A percentile compares a stretch with the other conserved stretches of the same genome.
These are phyloP conservation scores for Metschnikowia aberdeeniae DNA, from an alignment of 805 yeast species.

Conservation along the genomic window DNA sequence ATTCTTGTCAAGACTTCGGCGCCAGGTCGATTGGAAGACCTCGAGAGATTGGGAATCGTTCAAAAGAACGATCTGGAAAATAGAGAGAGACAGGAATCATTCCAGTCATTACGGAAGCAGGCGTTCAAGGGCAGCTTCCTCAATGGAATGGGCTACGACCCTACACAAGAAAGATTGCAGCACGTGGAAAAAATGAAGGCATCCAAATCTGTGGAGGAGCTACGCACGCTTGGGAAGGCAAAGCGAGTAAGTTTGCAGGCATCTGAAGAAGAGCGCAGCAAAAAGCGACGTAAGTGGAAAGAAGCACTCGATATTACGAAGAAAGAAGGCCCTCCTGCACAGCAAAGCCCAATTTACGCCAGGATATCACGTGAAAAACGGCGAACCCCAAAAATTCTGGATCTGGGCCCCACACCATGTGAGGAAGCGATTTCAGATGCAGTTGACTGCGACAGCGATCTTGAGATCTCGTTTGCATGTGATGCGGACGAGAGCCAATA, in stretches of 20 bases:
- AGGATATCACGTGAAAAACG: neutral
- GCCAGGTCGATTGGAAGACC: slow-evolving; percentile 11
- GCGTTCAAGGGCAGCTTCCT: slow-evolving; percentile 41
- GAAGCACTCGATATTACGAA: slow-evolving; percentile 15
- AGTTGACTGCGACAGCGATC: slow-evolving; percentile 22
- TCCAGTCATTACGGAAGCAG: slow-evolving; percentile 18
- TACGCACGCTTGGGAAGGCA: slow-evolving; percentile 11
- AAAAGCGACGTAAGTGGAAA: slow-evolving; percentile 23
- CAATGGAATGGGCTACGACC: slow-evolving; percentile 49
- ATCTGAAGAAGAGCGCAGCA: slow-evolving; percentile 16
- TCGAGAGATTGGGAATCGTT: slow-evolving; percentile 18
- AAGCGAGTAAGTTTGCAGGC: slow-evolving; percentile 14
- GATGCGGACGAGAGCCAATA: slow-evolving; percentile 21
- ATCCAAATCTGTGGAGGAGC: slow-evolving; percentile 14
- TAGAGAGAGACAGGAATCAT: slow-evolving; percentile 11
- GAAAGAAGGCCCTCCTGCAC: slow-evolving; percentile 1
- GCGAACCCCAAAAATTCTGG: slow-evolving; percentile 1
- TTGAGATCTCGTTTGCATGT: slow-evolving; percentile 29
- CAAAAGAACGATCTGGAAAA: slow-evolving; percentile 17
- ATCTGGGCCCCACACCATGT: slow-evolving; percentile 6
- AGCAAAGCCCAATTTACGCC: neutral
- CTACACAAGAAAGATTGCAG: slow-evolving; percentile 26
- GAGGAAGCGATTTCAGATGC: neutral
- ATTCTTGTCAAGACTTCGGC: slow-evolving; percentile 11
- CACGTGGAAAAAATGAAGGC: slow-evolving; percentile 4